phyloP scores from a whole-genome alignment of 331 rosid species.

The Quercus lobata region DNA sequence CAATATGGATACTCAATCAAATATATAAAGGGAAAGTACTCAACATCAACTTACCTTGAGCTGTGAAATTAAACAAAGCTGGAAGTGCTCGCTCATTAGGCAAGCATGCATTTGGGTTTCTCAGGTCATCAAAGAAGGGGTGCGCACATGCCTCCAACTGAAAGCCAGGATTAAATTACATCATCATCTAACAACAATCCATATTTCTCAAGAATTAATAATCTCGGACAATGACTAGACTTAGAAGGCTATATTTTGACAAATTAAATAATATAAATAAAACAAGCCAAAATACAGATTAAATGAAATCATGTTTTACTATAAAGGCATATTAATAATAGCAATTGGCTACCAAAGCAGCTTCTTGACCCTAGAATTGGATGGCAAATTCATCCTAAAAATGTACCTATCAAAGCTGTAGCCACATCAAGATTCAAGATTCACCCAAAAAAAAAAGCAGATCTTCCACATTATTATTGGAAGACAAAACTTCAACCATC shows the following conservation, averaged over 20 bases:
- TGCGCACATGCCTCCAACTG: constrained; percentile 94
- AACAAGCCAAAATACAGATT: neutral
- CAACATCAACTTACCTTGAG: constrained; percentile 54
- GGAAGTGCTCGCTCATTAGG: constrained; percentile 75
- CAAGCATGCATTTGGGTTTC: constrained; percentile 60
- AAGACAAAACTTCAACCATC: neutral
- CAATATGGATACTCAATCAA: neutral
- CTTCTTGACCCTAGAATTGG: neutral
- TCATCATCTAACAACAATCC: neutral
- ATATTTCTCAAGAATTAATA: neutral
- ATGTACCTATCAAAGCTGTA: neutral
- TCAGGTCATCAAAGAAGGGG: constrained; percentile 74
- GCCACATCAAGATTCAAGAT: neutral
- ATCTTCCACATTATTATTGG: neutral
- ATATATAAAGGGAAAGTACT: neutral
- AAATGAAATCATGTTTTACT: neutral
- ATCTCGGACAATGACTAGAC: neutral
- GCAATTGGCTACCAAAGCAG: neutral
- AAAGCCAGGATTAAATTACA: constrained; percentile 6
- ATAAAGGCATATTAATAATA: neutral
- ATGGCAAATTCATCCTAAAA: neutral
- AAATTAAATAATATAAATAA: too few species aligned
- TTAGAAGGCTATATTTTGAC: neutral
- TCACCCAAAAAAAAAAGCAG: neutral
- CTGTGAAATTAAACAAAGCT: constrained; percentile 75